These are phyloP conservation scores for Ilex paraguariensis DNA, from an alignment of 305 asterid species.

Conservation along the genomic window DNA sequence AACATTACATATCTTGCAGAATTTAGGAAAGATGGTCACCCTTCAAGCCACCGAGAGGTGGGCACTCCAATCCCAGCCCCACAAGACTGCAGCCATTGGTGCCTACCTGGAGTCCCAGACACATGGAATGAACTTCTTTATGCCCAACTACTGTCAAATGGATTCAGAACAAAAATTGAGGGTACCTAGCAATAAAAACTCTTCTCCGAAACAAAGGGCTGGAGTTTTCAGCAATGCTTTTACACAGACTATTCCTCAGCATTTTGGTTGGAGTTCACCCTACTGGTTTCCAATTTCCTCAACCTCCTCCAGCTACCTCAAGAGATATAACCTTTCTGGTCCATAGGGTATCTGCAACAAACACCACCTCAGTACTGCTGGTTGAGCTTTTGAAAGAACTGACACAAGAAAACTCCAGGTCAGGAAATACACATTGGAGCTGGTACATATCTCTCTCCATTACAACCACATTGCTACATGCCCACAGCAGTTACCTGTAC, in stretches of 20 bases:
- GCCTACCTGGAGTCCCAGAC: slow-evolving; percentile 88
- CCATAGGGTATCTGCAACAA: slow-evolving; percentile 46
- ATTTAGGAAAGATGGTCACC: slow-evolving; percentile 71
- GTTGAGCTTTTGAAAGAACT: slow-evolving; percentile 10
- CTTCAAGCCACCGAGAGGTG: slow-evolving; percentile 66
- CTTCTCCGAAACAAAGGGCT: too few species aligned
- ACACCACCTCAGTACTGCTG: slow-evolving; percentile 6
- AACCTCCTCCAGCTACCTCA: slow-evolving; percentile 84
- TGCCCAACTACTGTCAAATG: slow-evolving; percentile 42
- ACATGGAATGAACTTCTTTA: slow-evolving; percentile 75
- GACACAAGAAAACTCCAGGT: slow-evolving; percentile 12
- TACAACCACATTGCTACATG: slow-evolving; percentile 68
- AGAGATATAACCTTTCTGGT: slow-evolving; percentile 40
- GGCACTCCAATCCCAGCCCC: slow-evolving; percentile 58
- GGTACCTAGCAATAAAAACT: too few species aligned
- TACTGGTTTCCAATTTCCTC: slow-evolving; percentile 68
- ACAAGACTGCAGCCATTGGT: slow-evolving; percentile 95
- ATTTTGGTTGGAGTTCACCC: slow-evolving; percentile 39
- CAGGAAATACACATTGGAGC: slow-evolving; percentile 50
- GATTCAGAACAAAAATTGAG: slow-evolving; percentile 33
- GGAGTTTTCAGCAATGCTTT: too few species aligned
- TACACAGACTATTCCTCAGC: slow-evolving; percentile 33
- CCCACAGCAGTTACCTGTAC: slow-evolving; percentile 55
- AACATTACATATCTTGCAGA: slow-evolving; percentile 67
- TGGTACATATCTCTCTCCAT: slow-evolving; percentile 90